Evolutionary conservation across 2,329 filamentous ascomycete species (phyloP).

Genomic region (Epichloe uncinata): DNA sequence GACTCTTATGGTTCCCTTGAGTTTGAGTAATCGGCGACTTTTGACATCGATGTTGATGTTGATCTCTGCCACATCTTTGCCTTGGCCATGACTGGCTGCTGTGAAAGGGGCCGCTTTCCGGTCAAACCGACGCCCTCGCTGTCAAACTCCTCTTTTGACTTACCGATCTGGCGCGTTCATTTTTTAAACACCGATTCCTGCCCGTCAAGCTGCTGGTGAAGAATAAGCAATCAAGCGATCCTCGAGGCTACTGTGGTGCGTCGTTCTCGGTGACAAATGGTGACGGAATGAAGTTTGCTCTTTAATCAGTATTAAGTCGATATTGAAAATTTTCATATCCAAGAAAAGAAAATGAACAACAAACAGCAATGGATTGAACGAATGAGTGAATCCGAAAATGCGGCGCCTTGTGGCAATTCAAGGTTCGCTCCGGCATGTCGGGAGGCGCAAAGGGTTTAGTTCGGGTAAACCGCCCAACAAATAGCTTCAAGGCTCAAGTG

Average conservation of each 20-base stretch:
- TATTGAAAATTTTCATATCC: background rate
- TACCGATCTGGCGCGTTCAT: slow-evolving; percentile 47
- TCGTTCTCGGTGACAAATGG: background rate
- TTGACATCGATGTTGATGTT: background rate
- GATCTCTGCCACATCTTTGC: background rate
- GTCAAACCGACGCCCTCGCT: background rate
- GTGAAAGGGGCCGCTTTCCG: background rate
- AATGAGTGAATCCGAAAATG: background rate
- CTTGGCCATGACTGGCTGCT: background rate
- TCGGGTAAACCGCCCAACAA: slow-evolving; percentile 14
- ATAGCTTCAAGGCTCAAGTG: too few relatives aligned
- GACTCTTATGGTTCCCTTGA: background rate
- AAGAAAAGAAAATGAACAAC: background rate
- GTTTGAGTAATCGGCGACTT: background rate
- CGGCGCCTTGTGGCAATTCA: background rate
- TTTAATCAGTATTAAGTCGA: background rate
- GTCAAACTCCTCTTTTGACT: slow-evolving; percentile 13
- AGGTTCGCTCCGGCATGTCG: background rate
- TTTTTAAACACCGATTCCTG: slow-evolving; percentile 2
- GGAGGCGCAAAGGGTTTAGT: slow-evolving; percentile 14
- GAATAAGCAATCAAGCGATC: background rate
- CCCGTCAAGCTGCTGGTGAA: background rate
- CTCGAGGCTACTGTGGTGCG: background rate
- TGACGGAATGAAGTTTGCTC: background rate
- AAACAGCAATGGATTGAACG: background rate